Evolutionary conservation across 1,139 yeast species (phyloP).

Genomic region (Candida freyschussii): DNA sequence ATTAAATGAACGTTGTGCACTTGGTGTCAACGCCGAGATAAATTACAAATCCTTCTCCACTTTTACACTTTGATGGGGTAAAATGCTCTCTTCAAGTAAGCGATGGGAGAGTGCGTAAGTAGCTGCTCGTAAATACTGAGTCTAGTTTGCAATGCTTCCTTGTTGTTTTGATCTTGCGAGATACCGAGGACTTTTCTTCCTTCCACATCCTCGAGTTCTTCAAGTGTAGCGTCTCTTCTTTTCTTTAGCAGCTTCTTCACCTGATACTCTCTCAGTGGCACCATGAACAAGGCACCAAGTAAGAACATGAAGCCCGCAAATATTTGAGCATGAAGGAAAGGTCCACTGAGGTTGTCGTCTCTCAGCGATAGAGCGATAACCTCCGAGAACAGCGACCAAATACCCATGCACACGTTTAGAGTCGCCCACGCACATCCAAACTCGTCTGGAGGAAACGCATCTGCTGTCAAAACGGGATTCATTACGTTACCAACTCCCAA

Average conservation of each 20-base stretch:
- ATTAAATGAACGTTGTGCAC: too few relatives aligned
- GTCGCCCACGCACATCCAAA: slow-evolving; percentile 59
- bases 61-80: background rate
- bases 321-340: slow-evolving; percentile 56
- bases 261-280: slow-evolving; percentile 37
- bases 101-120: background rate
- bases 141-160: too few relatives aligned
- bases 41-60: background rate
- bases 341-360: slow-evolving; percentile 30
- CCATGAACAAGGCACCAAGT: slow-evolving; percentile 30
- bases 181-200: too few relatives aligned
- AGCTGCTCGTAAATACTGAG: too few relatives aligned
- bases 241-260: slow-evolving; percentile 26
- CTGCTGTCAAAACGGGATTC: slow-evolving; percentile 56
- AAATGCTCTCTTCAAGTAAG: background rate
- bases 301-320: slow-evolving; percentile 49
- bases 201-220: slow-evolving; percentile 2
- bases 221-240: slow-evolving; percentile 6
- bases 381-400: slow-evolving; percentile 43
- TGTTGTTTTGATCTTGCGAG: too few relatives aligned
- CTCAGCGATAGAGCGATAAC: slow-evolving; percentile 48
- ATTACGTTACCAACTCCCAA: slow-evolving; percentile 44
- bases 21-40: too few relatives aligned
- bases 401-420: slow-evolving; percentile 43
- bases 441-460: slow-evolving; percentile 40